Base-by-base conservation (phyloP, 1,284 basidiomycete genomes). In the Spongiforma sp. region DNA sequence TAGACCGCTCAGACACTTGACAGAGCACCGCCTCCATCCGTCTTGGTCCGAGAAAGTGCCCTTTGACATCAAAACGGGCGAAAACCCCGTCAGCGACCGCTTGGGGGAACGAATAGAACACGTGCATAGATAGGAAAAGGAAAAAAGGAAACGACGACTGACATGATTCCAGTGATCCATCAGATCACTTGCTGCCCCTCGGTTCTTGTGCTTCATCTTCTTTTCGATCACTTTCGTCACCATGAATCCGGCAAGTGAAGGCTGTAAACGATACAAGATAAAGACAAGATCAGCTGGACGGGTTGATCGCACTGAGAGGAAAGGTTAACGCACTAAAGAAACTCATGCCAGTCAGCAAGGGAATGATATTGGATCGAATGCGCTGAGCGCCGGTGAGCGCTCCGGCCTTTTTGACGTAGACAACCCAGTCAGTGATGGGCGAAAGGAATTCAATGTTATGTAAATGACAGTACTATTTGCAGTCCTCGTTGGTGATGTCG, bases 141-240 rank as follows among this genome's bases (percentile, higher is more conserved):
- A n/a, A n/a, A n/a, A n/a, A n/a, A n/a, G n/a, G n/a, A n/a, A n/a
- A n/a, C n/a, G n/a, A n/a, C n/a, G n/a, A n/a, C n/a, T n/a, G n/a
- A 76, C 75, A 7, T 78, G 69, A 48, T 76, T 76, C 77, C 75
- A 76, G 62, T 77, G 64, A 41, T 78, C 75, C 5, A 76, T 61
- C 2, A 77, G 6, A 24, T 78, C 77, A 5, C 77, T 72, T 33
- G 72, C 73, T 1, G 75, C 76, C 1, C 33, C 56, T 1, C 76
- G 67, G 57, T 78, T 77, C 59, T 53, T 68, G 26, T 17, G 28
- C 59, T 69, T 67, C 74, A 78, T 77, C 63, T 11, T 68, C 21
- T 57, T 74, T 43, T 75, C 68, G 15, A 75, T 75, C 6, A 33
- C 61, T 15, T 6, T 2, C 11, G 75, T 74, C 58, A 61, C 37